Base-by-base conservation (phyloP, 305 asterid genomes). In the Euphrasia arctica region DNA sequence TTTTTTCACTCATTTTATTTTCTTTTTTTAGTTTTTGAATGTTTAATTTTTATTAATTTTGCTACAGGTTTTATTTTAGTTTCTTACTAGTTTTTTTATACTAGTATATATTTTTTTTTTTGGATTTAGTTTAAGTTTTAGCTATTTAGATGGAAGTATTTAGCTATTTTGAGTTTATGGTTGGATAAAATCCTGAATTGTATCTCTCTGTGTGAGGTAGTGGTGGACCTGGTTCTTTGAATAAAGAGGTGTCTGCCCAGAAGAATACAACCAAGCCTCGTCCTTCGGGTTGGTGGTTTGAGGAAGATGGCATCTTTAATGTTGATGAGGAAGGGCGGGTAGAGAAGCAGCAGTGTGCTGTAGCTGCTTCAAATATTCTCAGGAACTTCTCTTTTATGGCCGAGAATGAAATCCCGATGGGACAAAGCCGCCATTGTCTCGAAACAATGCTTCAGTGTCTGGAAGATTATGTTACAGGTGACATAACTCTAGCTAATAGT, bases 331-430 rank as follows among this genome's bases (percentile, higher is more conserved):
- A 84, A 81, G 96, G 95, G 47, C 85, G 91, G 39, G 76, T 78
- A 34, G 96, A 88, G 71, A 93, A 93, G 77, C 95, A 93, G 77
- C 89, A 79, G 29, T 86, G 88, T 78, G 96, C 98, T 70, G 95
- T 86, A 58, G 96, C 92, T 78, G 98, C 95, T 72, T 93, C 98
- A 42, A 93, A 93, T 68, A 79, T 88, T 68, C 69, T 92, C 41
- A 83, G 98, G 54, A 92, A 92, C 85, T 90, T 92, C 55, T 92
- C 98, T 41, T 92, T 93, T 70, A 93, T 93, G 98, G 84, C 98
- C 45, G 97, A 93, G 67, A 93, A 93, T 73, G 98, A 90, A 79
- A 82, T 84, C 64, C 88, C 91, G 0, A 90, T 93, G 98, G 95
- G 95, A 49, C 98, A 86, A 81, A 83, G 78, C 75, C 95, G 98